phyloP scores from a whole-genome alignment of 345 rosid genomes.

The Ceriops decandra region DNA sequence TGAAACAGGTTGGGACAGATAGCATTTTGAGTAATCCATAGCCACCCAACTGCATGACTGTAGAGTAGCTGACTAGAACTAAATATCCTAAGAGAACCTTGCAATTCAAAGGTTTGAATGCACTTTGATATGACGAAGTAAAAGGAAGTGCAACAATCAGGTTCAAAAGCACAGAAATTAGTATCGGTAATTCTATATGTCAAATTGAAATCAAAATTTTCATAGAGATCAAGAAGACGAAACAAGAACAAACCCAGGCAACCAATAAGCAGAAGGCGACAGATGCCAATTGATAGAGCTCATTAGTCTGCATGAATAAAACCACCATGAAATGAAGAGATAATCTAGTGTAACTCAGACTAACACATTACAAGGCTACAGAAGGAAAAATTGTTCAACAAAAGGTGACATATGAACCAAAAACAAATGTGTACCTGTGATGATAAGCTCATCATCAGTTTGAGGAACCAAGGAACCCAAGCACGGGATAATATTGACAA shows the following conservation, averaged over 20 bases:
- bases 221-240: constrained; percentile 14
- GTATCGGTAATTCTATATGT: not conserved
- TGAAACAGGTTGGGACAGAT: not conserved
- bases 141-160: not conserved
- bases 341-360: constrained; percentile 1
- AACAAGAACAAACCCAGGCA: constrained; percentile 78
- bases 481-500: constrained; percentile 65
- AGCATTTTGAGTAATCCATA: not conserved
- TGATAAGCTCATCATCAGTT: constrained; percentile 82
- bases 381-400: not conserved
- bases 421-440: constrained; percentile 50
- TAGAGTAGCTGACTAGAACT: too few species aligned
- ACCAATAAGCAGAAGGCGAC: constrained; percentile 97
- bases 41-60: too few species aligned
- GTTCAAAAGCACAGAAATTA: not conserved
- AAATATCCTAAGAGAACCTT: too few species aligned
- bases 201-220: constrained; percentile 10
- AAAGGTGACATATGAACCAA: not conserved
- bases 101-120: not conserved
- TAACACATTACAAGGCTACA: not conserved
- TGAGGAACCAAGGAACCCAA: constrained; percentile 83
- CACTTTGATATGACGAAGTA: not conserved
- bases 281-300: constrained; percentile 93
- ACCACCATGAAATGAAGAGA: constrained; percentile 14
- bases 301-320: constrained; percentile 72